Evolutionary conservation across 2,329 filamentous ascomycete species (phyloP), one percentile per base, ranked within the genome.

Genomic region (Beauveria bassiana): DNA sequence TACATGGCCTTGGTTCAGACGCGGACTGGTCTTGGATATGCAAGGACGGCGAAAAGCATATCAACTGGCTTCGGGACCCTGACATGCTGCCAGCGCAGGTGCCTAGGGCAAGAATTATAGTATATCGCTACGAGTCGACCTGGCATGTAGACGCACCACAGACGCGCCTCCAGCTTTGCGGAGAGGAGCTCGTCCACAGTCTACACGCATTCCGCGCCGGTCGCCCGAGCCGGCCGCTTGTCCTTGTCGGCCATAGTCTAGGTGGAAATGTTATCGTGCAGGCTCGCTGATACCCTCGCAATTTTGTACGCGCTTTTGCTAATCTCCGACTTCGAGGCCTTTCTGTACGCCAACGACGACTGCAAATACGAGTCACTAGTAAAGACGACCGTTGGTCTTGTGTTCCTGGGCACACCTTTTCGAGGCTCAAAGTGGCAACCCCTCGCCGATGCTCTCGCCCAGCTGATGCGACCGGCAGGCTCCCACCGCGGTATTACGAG

Each of bases 21-120:
- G 65, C 64, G 1, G 65, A 67, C 55, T 67, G 64, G 65, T 65
- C 66, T 8, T 68, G 64, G 66, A 62, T 56, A 3, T 68, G 59
- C 55, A 62, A 64, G 31, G 59, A 64, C 45, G 51, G 47, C 40
- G 40, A 49, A 9, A 53, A 18, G 24, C 55, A 16, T 31, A 54
- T 65, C 20, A 64, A 66, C n/a, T 68, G 65, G 66, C 63, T 66
- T 9, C 26, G 55, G 26, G 66, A 68, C 46, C 47, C 24, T 5
- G 18, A 63, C 26, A 66, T 66, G 62, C 59, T 68, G 12, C 64
- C 66, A 1, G 28, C 55, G 1, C 34, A 51, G 8, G 43, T 64
- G 4, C 63, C 59, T 1, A 59, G 60, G 7, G 59, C 63, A 34
- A 49, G 64, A 22, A 64, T 66, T 38, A 49, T 67, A 47, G 12